Percentiles rank a stretch among this genome's conserved stretches.
These are phyloP conservation scores for Coprinellus micaceus DNA, from an alignment of 768 basidiomycete genomes.

Conservation along the genomic window DNA sequence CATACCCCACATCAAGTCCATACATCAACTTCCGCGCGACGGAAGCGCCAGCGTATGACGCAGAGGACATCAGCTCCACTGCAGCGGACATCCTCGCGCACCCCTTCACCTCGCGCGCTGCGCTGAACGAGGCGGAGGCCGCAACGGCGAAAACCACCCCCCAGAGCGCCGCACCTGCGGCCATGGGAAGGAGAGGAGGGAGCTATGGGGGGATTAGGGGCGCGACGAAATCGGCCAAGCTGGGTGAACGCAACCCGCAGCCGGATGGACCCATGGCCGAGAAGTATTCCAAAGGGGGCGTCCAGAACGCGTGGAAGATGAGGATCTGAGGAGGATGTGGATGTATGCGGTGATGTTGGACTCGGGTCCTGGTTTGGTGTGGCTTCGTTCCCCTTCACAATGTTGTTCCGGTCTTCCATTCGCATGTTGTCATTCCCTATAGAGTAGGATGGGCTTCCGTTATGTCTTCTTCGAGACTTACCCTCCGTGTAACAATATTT, in stretches of 20 bases:
- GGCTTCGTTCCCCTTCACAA: background rate
- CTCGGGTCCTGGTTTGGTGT: background rate
- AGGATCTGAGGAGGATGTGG: slow-evolving; percentile 33
- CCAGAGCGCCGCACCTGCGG: slow-evolving; percentile 39
- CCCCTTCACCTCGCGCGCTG: slow-evolving; percentile 39
- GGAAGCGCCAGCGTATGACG: slow-evolving; percentile 34
- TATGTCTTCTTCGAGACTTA: background rate
- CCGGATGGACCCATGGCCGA: slow-evolving; percentile 42
- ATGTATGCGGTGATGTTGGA: background rate
- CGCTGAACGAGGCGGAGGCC: slow-evolving; percentile 38
- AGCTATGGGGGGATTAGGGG: slow-evolving; percentile 43
- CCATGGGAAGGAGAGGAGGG: slow-evolving; percentile 40
- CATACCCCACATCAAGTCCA: slow-evolving; percentile 51
- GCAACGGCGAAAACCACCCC: slow-evolving; percentile 47
- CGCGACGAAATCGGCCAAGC: slow-evolving; percentile 32
- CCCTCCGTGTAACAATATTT: background rate
- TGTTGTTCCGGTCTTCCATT: background rate
- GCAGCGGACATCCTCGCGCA: slow-evolving; percentile 38
- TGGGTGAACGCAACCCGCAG: slow-evolving; percentile 45
- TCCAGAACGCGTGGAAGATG: slow-evolving; percentile 46
- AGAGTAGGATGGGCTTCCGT: background rate
- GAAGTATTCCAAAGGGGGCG: slow-evolving; percentile 43
- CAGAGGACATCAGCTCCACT: slow-evolving; percentile 39
- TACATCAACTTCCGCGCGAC: slow-evolving; percentile 41
- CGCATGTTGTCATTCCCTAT: background rate